Evolutionary conservation across 2,329 filamentous ascomycete genomes (phyloP), one percentile per base, ranked within the genome.

Genomic region (Gyromitra esculenta): DNA sequence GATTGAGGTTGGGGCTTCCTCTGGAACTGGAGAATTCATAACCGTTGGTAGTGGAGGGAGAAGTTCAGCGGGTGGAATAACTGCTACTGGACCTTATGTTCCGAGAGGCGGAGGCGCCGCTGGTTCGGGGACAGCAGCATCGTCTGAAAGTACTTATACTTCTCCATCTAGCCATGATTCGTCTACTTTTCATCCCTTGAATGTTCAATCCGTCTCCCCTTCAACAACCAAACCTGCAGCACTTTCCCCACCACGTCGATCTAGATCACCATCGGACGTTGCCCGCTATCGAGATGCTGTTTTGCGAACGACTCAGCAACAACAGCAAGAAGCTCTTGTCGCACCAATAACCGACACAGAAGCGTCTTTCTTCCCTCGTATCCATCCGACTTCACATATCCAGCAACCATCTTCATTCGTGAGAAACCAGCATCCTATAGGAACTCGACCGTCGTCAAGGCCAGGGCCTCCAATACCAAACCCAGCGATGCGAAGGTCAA

Each of bases 331-430:
- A 60, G 69, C 59, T 37, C 65, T 73, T 67, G 70, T 66, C 9
- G 48, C 73, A 39, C 73, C 72, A 11, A 56, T 62, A 21, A 64
- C 39, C 43, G 72, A 75, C 43, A 11, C 67, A 43, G 65, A 79
- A 25, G 8, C 73, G 25, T n/a, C 68, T 45, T 74, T 76, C 63
- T 75, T 79, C 21, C 65, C 77, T n/a, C 79, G 79, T 57, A 79
- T 79, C 21, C 79, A 79, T 35, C 64, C 79, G 59, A 73, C 75
- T 37, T 76, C 80, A 9, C 80, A 81, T 72, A 80, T 80, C 50
- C 80, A 80, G 52, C 80, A 81, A 35, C 78, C 79, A 2, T 60
- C 80, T 60, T 81, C 80, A 39, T 81, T 78, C 62, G 73, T 80
- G 64, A 78, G 80, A 57, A 77, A 81, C 45, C 80, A 81, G 52